Conservation (phyloP, 345 rosid species). For the Gossypium australe region DNA sequence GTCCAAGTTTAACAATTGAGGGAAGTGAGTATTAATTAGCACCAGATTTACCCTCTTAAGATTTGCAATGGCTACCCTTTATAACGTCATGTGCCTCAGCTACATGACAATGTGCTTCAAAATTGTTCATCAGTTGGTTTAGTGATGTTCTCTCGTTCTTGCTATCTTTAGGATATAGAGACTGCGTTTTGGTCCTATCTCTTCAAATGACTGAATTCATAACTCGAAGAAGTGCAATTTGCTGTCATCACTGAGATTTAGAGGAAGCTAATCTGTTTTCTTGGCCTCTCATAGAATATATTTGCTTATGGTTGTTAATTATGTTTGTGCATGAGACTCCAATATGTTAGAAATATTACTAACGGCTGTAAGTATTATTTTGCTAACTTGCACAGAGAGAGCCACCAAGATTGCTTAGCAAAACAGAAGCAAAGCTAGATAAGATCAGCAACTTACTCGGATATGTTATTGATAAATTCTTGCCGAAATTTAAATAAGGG, state of each 20-base stretch:
- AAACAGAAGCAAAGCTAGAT: conserved; percentile 37
- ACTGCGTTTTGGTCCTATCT: neutral
- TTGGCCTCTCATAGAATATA: neutral
- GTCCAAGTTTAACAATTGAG: neutral
- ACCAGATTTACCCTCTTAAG: neutral
- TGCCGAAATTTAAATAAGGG: conserved; percentile 45
- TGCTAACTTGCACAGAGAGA: conserved; percentile 30
- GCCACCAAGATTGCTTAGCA: conserved; percentile 31
- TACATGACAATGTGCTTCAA: neutral
- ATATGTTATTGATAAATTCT: conserved; percentile 45
- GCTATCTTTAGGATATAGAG: neutral
- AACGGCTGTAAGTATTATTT: neutral
- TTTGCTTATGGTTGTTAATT: neutral
- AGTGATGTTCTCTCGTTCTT: neutral
- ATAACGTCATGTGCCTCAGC: neutral
- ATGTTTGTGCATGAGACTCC: neutral
- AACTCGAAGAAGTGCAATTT: too few relatives aligned
- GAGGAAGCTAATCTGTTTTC: neutral
- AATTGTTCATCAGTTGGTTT: neutral
- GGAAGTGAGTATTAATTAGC: neutral
- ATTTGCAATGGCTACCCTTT: neutral
- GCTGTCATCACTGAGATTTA: neutral
- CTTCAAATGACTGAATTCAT: neutral
- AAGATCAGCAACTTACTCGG: conserved; percentile 51
- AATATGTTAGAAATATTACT: neutral